Evolutionary conservation across 2,329 filamentous ascomycete genomes (phyloP), one percentile per base, ranked within the genome.

Genomic region (Scedosporium dehoogii): DNA sequence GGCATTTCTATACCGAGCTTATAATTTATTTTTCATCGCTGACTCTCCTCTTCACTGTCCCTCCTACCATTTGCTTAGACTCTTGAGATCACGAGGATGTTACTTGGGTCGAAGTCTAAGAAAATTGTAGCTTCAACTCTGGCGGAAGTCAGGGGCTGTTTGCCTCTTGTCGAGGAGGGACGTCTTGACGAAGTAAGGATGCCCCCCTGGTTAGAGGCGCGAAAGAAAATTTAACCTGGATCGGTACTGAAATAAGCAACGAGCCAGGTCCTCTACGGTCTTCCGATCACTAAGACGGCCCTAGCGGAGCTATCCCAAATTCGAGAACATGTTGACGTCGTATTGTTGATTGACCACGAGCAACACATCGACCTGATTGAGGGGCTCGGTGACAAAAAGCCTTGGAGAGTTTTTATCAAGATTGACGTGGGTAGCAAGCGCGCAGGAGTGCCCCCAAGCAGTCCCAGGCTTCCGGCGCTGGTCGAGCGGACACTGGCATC

Each of bases 51-150:
- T n/a, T n/a, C 12, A 56, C 25, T 57, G 1, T 57, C 14, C n/a
- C 7, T 57, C 14, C n/a, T 57, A 25, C 7, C 2, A 1, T 23
- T 4, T 0, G 1, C 0, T 18, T 16, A 78, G 72, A 75, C 71
- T 1, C 64, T 71, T 2, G 72, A 74, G 57, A 68, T 70, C 0
- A 78, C 75, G 0, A 67, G 75, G 5, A 67, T 78, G 68, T 76
- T 78, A 75, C 71, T 78, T 5, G 73, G 67, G 0, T 67, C 71
- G 14, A 70, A 68, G 38, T 72, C 76, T 66, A 70, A 68, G 12
- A 71, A 70, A 16, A 75, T 76, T 21, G 69, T 78, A 16, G 74
- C 72, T 2, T 78, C 76, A 1, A 78, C 75, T 0, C 63, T 78
- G 1, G 68, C 70, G 6, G 76, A 77, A 59, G 76, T 78, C 23